Evolutionary conservation across 164 flowering plant genomes (phyloP), one percentile per base, ranked within the genome.

Genomic region (Annona squamosa): DNA sequence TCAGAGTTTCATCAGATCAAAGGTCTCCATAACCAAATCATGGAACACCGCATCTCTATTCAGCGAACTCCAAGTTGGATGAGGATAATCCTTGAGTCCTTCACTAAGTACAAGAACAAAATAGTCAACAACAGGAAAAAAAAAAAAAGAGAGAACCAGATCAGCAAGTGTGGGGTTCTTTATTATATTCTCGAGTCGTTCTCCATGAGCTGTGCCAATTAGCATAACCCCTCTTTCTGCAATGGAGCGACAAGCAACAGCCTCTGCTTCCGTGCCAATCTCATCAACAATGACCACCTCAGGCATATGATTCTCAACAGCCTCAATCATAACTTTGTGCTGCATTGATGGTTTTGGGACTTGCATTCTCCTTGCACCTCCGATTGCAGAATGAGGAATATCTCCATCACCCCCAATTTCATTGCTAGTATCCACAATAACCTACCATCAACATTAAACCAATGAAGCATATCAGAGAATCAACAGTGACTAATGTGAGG

Each of bases 301-400:
- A 71, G 91, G 95, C 92, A 85, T 90, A 83, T 88, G 95, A 79
- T 90, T 90, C 74, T 88, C 92, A 65, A 90, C 91, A 67, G 91
- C 92, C 79, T 88, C 95, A 82, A 86, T 86, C 95, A 90, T 90
- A 48, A 89, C 86, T 67, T 67, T 83, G 74, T 89, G 88, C 73
- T 88, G 92, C 91, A 87, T 76, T 10, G 86, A 85, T 65, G 89
- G 87, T 63, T 88, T 76, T 64, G 91, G 83, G 67, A 90, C 95
- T 79, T 90, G 95, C 86, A 90, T 81, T 83, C 91, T 83, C 45
- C 92, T 78, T 63, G 95, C 91, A 63, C 86, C 75, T 44, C 95
- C 95, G 48, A 90, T 86, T 73, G 87, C 91, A 48, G 87, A 80
- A 82, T 87, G 91, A 18, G 95, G 92, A 78, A 89, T 77, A 79